These are phyloP conservation scores for Uronychia binucleata DNA, from an alignment of 73 alveolate species.

Conservation along the genomic window DNA sequence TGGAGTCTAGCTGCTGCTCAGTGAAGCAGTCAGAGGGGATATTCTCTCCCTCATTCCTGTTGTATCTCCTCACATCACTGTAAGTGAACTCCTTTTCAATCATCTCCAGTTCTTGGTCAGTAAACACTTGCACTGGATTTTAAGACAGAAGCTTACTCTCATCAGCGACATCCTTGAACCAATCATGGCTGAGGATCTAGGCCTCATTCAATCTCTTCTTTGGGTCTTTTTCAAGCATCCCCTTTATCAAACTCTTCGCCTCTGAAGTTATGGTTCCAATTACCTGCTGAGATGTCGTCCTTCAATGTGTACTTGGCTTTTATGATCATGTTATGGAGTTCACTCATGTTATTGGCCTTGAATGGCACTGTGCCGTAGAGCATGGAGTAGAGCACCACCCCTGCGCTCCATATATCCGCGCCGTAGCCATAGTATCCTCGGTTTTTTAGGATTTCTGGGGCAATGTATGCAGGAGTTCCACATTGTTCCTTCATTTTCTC, in stretches of 20 bases:
- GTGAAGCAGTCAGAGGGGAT: constrained; percentile 43
- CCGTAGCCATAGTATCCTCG: constrained; percentile 56
- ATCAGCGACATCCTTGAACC: constrained; percentile 64
- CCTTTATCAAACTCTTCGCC: constrained; percentile 62
- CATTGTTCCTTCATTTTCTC: constrained; percentile 58
- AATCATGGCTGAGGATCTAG: constrained; percentile 76
- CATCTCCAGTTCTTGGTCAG: constrained; percentile 55
- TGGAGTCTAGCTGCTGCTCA: constrained; percentile 51
- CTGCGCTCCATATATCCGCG: constrained; percentile 50
- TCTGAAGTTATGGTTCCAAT: constrained; percentile 2
- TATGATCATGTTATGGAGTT: constrained; percentile 78
- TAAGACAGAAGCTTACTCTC: constrained; percentile 25
- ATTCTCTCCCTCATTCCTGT: constrained; percentile 47
- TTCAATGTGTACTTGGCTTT: constrained; percentile 69
- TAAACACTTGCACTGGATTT: constrained; percentile 19
- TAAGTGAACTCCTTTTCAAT: constrained; percentile 61
- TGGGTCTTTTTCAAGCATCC: constrained; percentile 71
- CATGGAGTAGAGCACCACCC: constrained; percentile 48
- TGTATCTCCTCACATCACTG: constrained; percentile 56
- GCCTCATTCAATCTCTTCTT: constrained; percentile 67
- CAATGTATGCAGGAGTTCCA: constrained; percentile 65
- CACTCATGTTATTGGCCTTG: constrained; percentile 91
- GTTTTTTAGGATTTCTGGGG: constrained; percentile 40
- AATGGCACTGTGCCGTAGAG: constrained; percentile 62
- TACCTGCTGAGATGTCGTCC: constrained; percentile 68